These are phyloP conservation scores for Onygenales sp. DNA, from an alignment of 2,329 filamentous ascomycete genomes.

Conservation along the genomic window DNA sequence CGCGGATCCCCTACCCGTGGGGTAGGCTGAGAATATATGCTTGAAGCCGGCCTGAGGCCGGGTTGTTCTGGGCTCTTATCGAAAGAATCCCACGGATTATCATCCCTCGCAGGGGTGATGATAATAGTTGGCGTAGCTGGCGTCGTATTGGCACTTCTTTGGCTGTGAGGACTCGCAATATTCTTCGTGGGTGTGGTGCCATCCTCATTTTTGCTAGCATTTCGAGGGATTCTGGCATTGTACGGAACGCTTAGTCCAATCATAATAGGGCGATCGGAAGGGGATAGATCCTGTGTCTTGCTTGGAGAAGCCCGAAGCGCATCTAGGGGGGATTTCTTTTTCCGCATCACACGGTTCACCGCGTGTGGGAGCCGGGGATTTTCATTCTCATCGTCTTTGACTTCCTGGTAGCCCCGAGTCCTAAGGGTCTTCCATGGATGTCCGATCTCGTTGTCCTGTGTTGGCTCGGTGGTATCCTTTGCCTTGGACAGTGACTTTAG, in stretches of 20 bases:
- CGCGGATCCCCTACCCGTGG: constrained; percentile 15
- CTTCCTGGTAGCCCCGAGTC: constrained; percentile 13
- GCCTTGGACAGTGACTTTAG: constrained; percentile 25
- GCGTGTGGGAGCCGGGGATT: constrained; percentile 6
- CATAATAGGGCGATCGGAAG: constrained; percentile 36
- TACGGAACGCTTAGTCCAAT: constrained; percentile 36
- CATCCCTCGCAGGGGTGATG: constrained; percentile 35
- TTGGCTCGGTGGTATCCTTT: constrained; percentile 17
- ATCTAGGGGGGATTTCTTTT: constrained; percentile 3
- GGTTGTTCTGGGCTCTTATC: constrained; percentile 15
- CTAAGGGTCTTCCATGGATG: constrained; percentile 12
- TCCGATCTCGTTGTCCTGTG: constrained; percentile 14
- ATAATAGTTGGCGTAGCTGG: constrained; percentile 37
- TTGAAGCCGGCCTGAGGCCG: constrained; percentile 29
- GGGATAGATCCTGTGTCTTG: constrained; percentile 30
- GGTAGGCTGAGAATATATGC: constrained; percentile 35
- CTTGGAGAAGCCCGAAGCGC: constrained; percentile 11
- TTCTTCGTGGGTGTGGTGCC: constrained; percentile 9
- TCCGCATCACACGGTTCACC: constrained; percentile 2
- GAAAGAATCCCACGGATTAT: constrained; percentile 24
- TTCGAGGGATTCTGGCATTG: constrained; percentile 3
- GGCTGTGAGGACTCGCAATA: constrained; percentile 15
- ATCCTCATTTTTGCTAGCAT: constrained; percentile 14
- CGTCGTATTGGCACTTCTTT: constrained; percentile 19
- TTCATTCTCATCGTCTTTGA: constrained; percentile 11